These are phyloP conservation scores for Boletus tylopilopsis DNA, from an alignment of 768 basidiomycete species.

Conservation along the genomic window DNA sequence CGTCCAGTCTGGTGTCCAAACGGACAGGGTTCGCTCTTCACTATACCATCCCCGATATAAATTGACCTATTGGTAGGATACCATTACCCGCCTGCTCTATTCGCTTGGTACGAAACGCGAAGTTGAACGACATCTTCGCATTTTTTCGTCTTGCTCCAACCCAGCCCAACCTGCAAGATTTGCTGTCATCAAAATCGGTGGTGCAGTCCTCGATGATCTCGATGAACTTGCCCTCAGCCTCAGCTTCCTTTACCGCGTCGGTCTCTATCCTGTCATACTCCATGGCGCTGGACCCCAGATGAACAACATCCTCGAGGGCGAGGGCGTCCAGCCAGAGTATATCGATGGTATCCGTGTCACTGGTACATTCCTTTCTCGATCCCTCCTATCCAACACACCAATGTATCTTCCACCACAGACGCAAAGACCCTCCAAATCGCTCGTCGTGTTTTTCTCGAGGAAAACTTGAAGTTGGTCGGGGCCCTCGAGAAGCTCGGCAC, in stretches of 20 bases:
- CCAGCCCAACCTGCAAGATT: slow-evolving; percentile 90
- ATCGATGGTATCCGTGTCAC: slow-evolving; percentile 98
- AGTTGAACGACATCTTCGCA: slow-evolving; percentile 96
- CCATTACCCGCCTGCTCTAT: slow-evolving; percentile 93
- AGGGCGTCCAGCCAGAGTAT: slow-evolving; percentile 94
- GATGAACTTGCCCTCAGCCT: slow-evolving; percentile 93
- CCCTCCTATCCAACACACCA: neutral
- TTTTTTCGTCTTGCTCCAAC: slow-evolving; percentile 93
- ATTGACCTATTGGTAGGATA: slow-evolving; percentile 60
- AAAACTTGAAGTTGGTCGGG: slow-evolving; percentile 91
- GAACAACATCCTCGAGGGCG: slow-evolving; percentile 89
- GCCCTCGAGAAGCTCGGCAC: slow-evolving; percentile 94
- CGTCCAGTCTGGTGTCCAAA: slow-evolving; percentile 65
- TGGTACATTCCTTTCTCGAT: slow-evolving; percentile 43
- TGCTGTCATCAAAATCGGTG: slow-evolving; percentile 97
- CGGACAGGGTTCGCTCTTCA: slow-evolving; percentile 57
- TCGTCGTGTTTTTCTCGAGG: slow-evolving; percentile 93
- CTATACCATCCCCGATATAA: neutral
- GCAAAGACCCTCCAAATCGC: slow-evolving; percentile 93
- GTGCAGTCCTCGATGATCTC: slow-evolving; percentile 87
- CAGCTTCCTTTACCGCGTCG: slow-evolving; percentile 95
- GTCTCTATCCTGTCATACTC: slow-evolving; percentile 95
- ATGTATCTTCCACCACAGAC: slow-evolving; percentile 42
- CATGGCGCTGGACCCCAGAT: slow-evolving; percentile 96
- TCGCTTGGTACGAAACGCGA: slow-evolving; percentile 97